Evolutionary conservation across 1,284 basidiomycete genomes (phyloP).

Genomic region (Rhizoctonia solani): DNA sequence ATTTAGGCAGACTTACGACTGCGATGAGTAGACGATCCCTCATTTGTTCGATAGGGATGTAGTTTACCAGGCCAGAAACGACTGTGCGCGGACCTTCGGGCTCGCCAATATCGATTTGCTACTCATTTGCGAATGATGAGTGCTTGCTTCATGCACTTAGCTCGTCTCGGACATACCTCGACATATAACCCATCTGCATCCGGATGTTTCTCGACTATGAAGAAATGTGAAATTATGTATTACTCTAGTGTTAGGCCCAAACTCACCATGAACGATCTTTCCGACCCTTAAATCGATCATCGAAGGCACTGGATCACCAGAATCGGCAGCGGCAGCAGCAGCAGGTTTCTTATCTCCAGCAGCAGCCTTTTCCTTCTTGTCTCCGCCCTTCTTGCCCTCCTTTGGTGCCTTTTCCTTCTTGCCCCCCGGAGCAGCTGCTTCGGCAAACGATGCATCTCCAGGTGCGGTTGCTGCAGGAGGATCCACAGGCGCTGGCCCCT

Average conservation of each 20-base stretch:
- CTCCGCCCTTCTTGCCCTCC: constrained; percentile 51
- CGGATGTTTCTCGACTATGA: constrained; percentile 87
- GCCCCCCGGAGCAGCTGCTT: constrained; percentile 5
- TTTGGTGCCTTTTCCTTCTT: constrained; percentile 51
- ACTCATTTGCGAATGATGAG: constrained; percentile 29
- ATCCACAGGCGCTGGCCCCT: constrained; percentile 29
- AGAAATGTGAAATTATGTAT: neutral
- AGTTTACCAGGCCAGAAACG: constrained; percentile 92
- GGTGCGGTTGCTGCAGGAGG: constrained; percentile 30
- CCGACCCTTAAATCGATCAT: constrained; percentile 96
- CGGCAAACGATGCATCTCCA: constrained; percentile 24
- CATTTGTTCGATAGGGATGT: constrained; percentile 94
- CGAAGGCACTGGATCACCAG: constrained; percentile 79
- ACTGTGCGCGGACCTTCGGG: constrained; percentile 91
- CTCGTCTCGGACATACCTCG: constrained; percentile 59
- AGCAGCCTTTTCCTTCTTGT: constrained; percentile 47
- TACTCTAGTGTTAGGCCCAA: neutral
- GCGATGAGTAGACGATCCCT: constrained; percentile 82
- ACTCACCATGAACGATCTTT: constrained; percentile 83
- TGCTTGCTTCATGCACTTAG: neutral
- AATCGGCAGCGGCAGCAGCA: constrained; percentile 54
- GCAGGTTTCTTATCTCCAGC: constrained; percentile 40
- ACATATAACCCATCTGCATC: constrained; percentile 93
- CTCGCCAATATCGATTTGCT: constrained; percentile 95
- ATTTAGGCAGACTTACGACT: constrained; percentile 56